phyloP scores from a whole-genome alignment of 2,329 filamentous ascomycete species.

The Septoria linicola region DNA sequence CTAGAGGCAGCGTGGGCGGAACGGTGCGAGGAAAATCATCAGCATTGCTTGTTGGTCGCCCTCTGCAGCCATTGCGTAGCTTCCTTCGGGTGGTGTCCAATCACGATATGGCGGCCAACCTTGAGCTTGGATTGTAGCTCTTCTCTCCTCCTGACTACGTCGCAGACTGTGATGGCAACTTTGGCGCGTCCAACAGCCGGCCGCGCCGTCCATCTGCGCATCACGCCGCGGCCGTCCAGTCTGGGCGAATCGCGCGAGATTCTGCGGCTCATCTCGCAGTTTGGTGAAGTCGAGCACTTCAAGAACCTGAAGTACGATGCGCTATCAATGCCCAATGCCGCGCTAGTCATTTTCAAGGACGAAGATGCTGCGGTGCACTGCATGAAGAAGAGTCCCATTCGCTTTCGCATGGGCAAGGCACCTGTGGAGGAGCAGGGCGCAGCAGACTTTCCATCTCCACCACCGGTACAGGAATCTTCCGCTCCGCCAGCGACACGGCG shows the following conservation, averaged over 20 bases:
- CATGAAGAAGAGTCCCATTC: constrained; percentile 47
- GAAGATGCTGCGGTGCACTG: constrained; percentile 43
- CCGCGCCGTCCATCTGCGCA: constrained; percentile 49
- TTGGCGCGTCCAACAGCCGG: constrained; percentile 38
- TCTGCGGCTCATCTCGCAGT: constrained; percentile 48
- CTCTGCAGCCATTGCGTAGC: too few species aligned
- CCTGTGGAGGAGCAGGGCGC: constrained; percentile 17
- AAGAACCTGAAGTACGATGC: constrained; percentile 51
- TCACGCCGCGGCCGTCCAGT: constrained; percentile 49
- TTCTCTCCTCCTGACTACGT: not conserved
- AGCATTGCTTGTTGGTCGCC: too few species aligned
- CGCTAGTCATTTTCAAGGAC: constrained; percentile 49
- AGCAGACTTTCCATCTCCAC: too few species aligned
- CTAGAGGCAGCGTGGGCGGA: too few species aligned
- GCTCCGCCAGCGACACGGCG: not conserved
- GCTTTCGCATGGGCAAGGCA: constrained; percentile 44
- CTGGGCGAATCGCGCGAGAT: constrained; percentile 52
- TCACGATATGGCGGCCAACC: too few species aligned
- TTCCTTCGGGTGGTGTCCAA: too few species aligned
- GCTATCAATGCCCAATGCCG: constrained; percentile 42
- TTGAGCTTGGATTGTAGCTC: not conserved
- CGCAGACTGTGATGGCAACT: too few species aligned
- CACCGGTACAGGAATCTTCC: constrained; percentile 6
- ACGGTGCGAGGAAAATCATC: too few species aligned
- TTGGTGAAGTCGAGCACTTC: constrained; percentile 51